Percentiles rank a stretch among this genome's conserved stretches.
Evolutionary conservation across 495 filamentous ascomycete species (phyloP).

Genomic region (Neurospora pannonica): DNA sequence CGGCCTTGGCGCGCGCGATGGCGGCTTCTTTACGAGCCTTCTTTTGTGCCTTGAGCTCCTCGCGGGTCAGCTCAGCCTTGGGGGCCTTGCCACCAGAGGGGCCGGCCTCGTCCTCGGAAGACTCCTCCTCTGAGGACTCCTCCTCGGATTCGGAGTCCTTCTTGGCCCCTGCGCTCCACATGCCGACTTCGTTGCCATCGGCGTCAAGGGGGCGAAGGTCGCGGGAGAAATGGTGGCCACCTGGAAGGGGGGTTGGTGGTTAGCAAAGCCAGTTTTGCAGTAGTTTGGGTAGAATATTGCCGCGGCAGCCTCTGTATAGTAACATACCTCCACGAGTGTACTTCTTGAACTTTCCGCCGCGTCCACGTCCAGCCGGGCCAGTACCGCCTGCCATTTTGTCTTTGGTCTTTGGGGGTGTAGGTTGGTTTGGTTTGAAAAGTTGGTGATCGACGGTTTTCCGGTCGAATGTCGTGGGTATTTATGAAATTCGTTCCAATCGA

Average conservation of each 20-base stretch:
- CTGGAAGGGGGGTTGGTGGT: conserved; percentile 32
- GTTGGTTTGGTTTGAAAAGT: neutral
- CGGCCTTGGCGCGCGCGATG: conserved; percentile 54
- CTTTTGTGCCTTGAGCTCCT: conserved; percentile 76
- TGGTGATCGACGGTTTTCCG: conserved; percentile 6
- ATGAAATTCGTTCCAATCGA: neutral
- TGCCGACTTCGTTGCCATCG: conserved; percentile 66
- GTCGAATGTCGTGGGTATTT: neutral
- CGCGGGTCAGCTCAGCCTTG: conserved; percentile 54
- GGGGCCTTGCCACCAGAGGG: conserved; percentile 28
- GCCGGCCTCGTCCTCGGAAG: conserved; percentile 21
- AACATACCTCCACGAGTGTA: conserved; percentile 77
- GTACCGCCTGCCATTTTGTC: conserved; percentile 52
- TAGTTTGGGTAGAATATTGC: neutral
- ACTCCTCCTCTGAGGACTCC: conserved; percentile 34
- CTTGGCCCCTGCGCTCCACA: conserved; percentile 51
- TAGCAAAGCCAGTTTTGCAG: neutral
- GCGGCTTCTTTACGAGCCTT: conserved; percentile 91
- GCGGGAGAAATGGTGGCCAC: conserved; percentile 88
- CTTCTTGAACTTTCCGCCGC: conserved; percentile 91
- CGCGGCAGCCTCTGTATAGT: neutral
- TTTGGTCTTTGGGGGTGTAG: conserved; percentile 3
- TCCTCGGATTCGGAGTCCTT: conserved; percentile 29
- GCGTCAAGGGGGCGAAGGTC: conserved; percentile 78
- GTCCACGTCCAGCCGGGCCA: conserved; percentile 48